Evolutionary conservation across 768 basidiomycete genomes (phyloP).

Genomic region (Leccinum pellstonianum): DNA sequence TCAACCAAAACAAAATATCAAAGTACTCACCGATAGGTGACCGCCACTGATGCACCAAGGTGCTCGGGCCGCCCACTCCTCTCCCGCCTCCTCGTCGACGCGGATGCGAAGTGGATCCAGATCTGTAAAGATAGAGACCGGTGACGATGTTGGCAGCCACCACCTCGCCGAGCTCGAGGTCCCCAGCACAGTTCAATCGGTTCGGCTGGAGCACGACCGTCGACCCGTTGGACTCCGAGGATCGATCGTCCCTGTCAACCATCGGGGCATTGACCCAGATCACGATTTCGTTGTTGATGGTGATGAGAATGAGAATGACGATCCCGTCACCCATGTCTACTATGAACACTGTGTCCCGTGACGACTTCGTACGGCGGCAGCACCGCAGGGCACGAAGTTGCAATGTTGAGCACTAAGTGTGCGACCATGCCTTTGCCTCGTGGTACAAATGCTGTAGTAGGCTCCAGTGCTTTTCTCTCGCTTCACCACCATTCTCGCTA

Average conservation of each 20-base stretch:
- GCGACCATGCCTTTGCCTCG: no score
- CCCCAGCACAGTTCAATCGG: conserved; percentile 22
- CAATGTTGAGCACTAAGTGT: no score
- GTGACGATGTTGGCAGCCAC: conserved; percentile 25
- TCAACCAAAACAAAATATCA: neutral
- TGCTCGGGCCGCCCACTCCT: conserved; percentile 35
- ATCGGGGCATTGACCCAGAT: neutral
- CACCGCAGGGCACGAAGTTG: neutral
- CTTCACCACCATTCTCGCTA: no score
- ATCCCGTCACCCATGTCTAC: neutral
- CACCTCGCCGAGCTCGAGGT: conserved; percentile 20
- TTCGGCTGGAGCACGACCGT: conserved; percentile 26
- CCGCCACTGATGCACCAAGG: conserved; percentile 61
- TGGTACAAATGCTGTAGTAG: no score
- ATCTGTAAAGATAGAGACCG: neutral
- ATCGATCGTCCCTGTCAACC: neutral
- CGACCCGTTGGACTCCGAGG: neutral
- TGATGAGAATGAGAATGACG: neutral
- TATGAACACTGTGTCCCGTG: neutral
- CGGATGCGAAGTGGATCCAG: neutral
- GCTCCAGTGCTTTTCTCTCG: no score
- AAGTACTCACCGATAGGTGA: conserved; percentile 60
- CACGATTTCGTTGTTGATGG: neutral
- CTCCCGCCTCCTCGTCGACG: conserved; percentile 13
- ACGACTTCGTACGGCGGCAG: neutral